Percentiles rank a stretch among this genome's conserved stretches.
Evolutionary conservation across 2,329 filamentous ascomycete genomes (phyloP).

Genomic region (Didymella pomorum): DNA sequence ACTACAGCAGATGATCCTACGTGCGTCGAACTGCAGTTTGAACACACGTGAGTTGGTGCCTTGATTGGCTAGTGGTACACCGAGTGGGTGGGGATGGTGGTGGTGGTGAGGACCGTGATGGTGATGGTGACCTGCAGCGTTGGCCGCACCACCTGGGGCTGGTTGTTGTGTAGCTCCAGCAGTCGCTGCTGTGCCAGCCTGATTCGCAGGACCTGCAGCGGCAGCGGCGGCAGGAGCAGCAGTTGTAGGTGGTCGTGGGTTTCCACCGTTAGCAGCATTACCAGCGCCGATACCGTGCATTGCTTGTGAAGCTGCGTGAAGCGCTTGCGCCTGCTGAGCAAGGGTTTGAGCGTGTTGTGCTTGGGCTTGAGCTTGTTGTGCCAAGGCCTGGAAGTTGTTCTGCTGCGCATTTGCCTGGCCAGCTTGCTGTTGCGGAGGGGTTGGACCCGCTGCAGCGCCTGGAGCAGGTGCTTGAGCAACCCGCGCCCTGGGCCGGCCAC

Average conservation of each 20-base stretch:
- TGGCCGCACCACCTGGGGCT: slow-evolving; percentile 28
- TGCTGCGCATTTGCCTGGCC: slow-evolving; percentile 22
- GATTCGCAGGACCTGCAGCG: slow-evolving; percentile 9
- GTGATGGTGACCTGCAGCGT: slow-evolving; percentile 32
- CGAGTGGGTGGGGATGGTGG: slow-evolving; percentile 38
- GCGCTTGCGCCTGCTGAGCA: slow-evolving; percentile 46
- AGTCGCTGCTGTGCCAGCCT: slow-evolving; percentile 17
- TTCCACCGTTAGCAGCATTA: slow-evolving; percentile 17
- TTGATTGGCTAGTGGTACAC: slow-evolving; percentile 40
- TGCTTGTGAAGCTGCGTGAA: slow-evolving; percentile 46
- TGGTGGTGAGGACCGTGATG: slow-evolving; percentile 43
- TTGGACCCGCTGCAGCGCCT: slow-evolving; percentile 23
- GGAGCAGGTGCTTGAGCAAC: slow-evolving; percentile 32
- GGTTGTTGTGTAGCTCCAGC: slow-evolving; percentile 23
- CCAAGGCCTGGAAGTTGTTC: slow-evolving; percentile 44
- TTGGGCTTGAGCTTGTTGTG: slow-evolving; percentile 49
- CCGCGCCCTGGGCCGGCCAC: slow-evolving; percentile 50
- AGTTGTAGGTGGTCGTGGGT: slow-evolving; percentile 14
- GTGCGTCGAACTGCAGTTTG: slow-evolving; percentile 94
- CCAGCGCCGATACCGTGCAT: slow-evolving; percentile 30
- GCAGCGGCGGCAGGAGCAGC: slow-evolving; percentile 9
- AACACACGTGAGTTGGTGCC: slow-evolving; percentile 73
- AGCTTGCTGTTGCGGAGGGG: slow-evolving; percentile 30
- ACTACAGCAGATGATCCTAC: slow-evolving; percentile 92
- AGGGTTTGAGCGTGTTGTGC: slow-evolving; percentile 47